These are phyloP conservation scores for Laguncularia racemosa DNA, from an alignment of 345 rosid species.

Conservation along the genomic window DNA sequence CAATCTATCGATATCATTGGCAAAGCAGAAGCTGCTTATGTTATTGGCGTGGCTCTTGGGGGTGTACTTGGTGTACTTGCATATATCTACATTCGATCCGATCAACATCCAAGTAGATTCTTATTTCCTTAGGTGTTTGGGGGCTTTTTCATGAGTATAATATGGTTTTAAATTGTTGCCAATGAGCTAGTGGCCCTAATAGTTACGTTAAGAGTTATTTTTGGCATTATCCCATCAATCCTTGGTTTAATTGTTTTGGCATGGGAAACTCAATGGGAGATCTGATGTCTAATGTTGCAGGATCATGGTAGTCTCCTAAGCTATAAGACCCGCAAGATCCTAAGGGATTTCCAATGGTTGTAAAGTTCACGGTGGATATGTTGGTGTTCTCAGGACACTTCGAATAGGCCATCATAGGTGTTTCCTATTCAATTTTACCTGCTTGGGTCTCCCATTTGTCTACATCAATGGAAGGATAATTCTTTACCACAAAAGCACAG, in stretches of 20 bases:
- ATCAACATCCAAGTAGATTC: slow-evolving; percentile 62
- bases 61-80: slow-evolving; percentile 50
- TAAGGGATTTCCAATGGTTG: slow-evolving; percentile 54
- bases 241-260: slow-evolving; percentile 83
- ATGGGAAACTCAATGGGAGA: slow-evolving; percentile 97
- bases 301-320: slow-evolving; percentile 50
- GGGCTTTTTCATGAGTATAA: slow-evolving; percentile 82
- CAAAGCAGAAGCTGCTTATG: slow-evolving; percentile 29
- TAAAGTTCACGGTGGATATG: slow-evolving; percentile 39
- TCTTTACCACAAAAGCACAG: slow-evolving; percentile 31
- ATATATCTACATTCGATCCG: slow-evolving; percentile 33
- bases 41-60: slow-evolving; percentile 38
- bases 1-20: slow-evolving; percentile 6
- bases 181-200: slow-evolving; percentile 83
- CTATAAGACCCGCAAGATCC: slow-evolving; percentile 49
- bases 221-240: slow-evolving; percentile 68
- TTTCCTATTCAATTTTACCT: slow-evolving; percentile 5
- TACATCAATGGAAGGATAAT: slow-evolving; percentile 24
- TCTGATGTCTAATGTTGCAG: slow-evolving; percentile 50
- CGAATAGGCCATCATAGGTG: slow-evolving; percentile 23
- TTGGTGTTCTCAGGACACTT: slow-evolving; percentile 28
- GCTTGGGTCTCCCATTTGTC: slow-evolving; percentile 9
- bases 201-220: slow-evolving; percentile 59
- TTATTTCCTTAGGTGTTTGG: slow-evolving; percentile 80
- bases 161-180: slow-evolving; percentile 92